Percentiles rank a stretch among this genome's conserved stretches.
phyloP scores from a whole-genome alignment of 192 early-diverging fungal genomes.

The Dissophora ornata region DNA sequence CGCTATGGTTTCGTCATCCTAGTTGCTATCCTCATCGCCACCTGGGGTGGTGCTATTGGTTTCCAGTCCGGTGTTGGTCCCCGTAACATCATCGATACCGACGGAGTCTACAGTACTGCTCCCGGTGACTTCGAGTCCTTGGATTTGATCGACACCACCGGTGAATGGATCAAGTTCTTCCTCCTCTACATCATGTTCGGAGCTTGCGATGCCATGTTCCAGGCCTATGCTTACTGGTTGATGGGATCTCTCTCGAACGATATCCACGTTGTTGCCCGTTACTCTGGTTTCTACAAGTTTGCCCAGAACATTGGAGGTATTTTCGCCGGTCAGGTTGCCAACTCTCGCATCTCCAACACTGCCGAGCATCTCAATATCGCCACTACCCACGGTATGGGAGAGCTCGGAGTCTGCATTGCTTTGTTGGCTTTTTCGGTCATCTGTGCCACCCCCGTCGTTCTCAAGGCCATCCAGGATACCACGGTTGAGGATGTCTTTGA shows the following conservation, averaged over 20 bases:
- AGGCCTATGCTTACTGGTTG: conserved; percentile 83
- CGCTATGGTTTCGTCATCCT: conserved; percentile 66
- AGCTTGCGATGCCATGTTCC: conserved; percentile 84
- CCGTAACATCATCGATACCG: background rate
- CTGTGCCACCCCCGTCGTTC: conserved; percentile 30
- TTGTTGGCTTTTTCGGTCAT: conserved; percentile 37
- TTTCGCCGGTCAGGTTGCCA: conserved; percentile 44
- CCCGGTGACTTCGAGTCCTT: conserved; percentile 37
- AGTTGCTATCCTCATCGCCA: conserved; percentile 60
- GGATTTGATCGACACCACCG: conserved; percentile 29
- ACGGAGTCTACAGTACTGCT: conserved; percentile 2
- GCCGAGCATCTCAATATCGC: conserved; percentile 8
- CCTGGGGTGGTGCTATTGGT: conserved; percentile 71
- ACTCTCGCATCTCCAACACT: conserved; percentile 31
- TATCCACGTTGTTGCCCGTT: conserved; percentile 74
- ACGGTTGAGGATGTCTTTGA: conserved; percentile 14
- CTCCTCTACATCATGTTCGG: conserved; percentile 82
- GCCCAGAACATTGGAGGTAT: conserved; percentile 50
- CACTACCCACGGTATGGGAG: conserved; percentile 33
- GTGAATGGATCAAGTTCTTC: conserved; percentile 64
- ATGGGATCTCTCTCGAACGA: conserved; percentile 90
- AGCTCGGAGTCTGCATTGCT: conserved; percentile 34
- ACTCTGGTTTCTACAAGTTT: conserved; percentile 66
- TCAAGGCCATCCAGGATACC: conserved; percentile 32
- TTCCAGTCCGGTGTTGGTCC: conserved; percentile 67